These are phyloP conservation scores for Suillus discolor DNA, from an alignment of 768 basidiomycete species.

Conservation along the genomic window DNA sequence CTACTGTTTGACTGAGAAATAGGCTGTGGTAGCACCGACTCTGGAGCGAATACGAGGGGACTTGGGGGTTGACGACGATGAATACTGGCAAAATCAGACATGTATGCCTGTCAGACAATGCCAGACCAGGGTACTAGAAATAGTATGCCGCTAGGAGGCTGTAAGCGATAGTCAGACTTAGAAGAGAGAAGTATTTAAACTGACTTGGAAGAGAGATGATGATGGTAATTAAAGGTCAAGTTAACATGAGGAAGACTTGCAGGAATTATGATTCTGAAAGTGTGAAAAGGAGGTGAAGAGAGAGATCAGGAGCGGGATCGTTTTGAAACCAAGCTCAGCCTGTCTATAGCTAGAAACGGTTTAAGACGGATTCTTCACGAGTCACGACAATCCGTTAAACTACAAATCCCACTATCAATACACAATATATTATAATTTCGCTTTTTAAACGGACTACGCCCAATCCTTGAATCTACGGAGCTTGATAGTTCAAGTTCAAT, in stretches of 20 bases:
- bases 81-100: constrained; percentile 51
- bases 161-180: background rate
- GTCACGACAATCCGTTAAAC: background rate
- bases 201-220: constrained; percentile 13
- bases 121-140: constrained; percentile 20
- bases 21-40: constrained; percentile 57
- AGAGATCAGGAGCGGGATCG: constrained; percentile 4
- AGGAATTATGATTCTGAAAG: background rate
- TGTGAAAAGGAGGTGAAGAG: constrained; percentile 21
- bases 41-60: constrained; percentile 78
- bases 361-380: background rate
- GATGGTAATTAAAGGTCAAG: constrained; percentile 14
- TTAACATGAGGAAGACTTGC: constrained; percentile 21
- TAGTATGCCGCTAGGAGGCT: constrained; percentile 2
- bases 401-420: background rate
- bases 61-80: constrained; percentile 63
- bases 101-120: constrained; percentile 26
- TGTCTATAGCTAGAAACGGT: background rate
- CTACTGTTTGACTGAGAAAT: constrained; percentile 43
- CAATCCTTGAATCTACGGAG: constrained; percentile 10
- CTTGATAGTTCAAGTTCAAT: background rate
- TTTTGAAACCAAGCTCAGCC: constrained; percentile 13
- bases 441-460: constrained; percentile 12
- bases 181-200: background rate
- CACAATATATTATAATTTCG: constrained; percentile 1